Evolutionary conservation across 768 basidiomycete species (phyloP).

Genomic region (Pleurotus cornucopiae): DNA sequence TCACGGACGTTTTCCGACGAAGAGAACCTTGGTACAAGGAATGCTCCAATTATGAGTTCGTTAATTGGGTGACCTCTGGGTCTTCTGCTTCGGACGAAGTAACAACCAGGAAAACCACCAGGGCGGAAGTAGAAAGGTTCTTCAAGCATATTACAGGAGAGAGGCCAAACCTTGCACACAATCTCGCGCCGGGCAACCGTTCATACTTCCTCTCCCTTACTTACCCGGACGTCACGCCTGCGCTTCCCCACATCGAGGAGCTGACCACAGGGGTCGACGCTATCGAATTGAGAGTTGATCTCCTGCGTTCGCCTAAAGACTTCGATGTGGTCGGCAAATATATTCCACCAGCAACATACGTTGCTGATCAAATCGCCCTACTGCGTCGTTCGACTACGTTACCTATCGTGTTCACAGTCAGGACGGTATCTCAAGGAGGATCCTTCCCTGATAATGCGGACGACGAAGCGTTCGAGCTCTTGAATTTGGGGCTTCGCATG

Average conservation of each 20-base stretch:
- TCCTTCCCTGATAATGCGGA: conserved; percentile 78
- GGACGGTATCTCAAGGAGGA: conserved; percentile 87
- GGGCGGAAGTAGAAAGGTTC: conserved; percentile 73
- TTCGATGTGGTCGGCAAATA: conserved; percentile 42
- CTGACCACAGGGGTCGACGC: conserved; percentile 85
- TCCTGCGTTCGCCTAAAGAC: conserved; percentile 56
- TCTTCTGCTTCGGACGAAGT: conserved; percentile 1
- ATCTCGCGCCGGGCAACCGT: conserved; percentile 48
- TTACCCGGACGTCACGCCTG: conserved; percentile 79
- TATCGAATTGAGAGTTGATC: conserved; percentile 90
- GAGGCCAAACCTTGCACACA: conserved; percentile 57
- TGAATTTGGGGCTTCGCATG: conserved; percentile 73
- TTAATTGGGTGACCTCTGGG: conserved; percentile 57
- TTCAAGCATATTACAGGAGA: conserved; percentile 84
- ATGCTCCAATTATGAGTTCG: conserved; percentile 78
- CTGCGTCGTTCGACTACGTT: conserved; percentile 74
- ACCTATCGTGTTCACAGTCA: conserved; percentile 89
- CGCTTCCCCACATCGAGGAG: conserved; percentile 64
- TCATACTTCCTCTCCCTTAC: conserved; percentile 93
- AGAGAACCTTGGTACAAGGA: conserved; percentile 85
- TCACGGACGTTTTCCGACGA: conserved; percentile 79
- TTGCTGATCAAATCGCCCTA: conserved; percentile 74
- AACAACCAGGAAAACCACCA: conserved; percentile 29
- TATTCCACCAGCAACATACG: conserved; percentile 68
- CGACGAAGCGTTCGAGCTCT: conserved; percentile 68